phyloP scores from a whole-genome alignment of 139 green algal species.

The Chlorella sp. region DNA sequence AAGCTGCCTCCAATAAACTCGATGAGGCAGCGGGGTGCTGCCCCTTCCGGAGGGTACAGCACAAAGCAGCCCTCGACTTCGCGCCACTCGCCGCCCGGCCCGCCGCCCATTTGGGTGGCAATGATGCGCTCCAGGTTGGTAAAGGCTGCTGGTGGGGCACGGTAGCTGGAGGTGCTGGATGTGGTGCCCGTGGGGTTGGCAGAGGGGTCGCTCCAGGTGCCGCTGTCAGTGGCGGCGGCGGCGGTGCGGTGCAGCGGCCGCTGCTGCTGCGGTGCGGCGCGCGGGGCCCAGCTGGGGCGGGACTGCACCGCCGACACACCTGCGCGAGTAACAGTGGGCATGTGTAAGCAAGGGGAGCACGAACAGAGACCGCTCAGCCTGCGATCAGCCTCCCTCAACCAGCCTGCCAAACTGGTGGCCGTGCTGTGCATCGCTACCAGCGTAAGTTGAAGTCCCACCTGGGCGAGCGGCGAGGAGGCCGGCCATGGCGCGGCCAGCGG shows the following conservation, averaged over 20 bases:
- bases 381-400: too few relatives aligned
- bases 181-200: background rate
- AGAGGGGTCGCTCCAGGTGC: background rate
- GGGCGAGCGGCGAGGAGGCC: too few relatives aligned
- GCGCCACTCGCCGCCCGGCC: slow-evolving; percentile 52
- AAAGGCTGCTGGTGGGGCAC: slow-evolving; percentile 2
- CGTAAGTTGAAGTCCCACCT: too few relatives aligned
- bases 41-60: slow-evolving; percentile 37
- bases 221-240: background rate
- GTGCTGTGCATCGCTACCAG: too few relatives aligned
- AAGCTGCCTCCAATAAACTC: slow-evolving; percentile 95
- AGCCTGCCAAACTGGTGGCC: too few relatives aligned
- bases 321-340: too few relatives aligned
- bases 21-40: slow-evolving; percentile 56
- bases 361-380: too few relatives aligned
- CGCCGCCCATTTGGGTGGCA: slow-evolving; percentile 28
- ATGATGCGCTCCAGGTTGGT: slow-evolving; percentile 33
- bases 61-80: slow-evolving; percentile 84
- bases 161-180: background rate
- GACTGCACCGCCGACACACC: too few relatives aligned
- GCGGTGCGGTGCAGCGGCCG: background rate
- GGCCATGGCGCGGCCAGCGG: too few relatives aligned
- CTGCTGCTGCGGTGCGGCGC: background rate
- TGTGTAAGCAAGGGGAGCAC: too few relatives aligned
- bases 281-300: background rate